Conservation (phyloP, 148 eudicot species). For the Camellia sinensis region DNA sequence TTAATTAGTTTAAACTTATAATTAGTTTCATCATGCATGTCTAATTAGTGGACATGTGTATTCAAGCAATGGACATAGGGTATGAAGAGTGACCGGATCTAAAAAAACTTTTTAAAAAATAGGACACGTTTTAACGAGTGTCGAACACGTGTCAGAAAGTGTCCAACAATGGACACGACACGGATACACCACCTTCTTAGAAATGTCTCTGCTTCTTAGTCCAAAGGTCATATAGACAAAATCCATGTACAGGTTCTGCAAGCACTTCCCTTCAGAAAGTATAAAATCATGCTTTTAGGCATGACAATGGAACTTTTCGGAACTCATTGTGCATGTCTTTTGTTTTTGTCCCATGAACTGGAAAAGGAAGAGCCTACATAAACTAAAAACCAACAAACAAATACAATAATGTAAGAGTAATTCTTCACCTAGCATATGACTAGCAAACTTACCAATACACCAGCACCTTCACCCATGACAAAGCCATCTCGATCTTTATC, state of each 20-base stretch:
- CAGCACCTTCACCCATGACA: slow-evolving; percentile 98
- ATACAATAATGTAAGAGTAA: background rate
- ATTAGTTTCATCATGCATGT: no score
- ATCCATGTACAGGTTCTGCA: background rate
- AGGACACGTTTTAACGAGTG: no score
- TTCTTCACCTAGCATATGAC: slow-evolving; percentile 7
- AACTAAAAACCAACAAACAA: background rate
- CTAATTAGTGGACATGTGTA: no score
- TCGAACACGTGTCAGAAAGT: no score
- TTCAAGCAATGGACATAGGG: no score
- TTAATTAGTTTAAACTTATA: no score
- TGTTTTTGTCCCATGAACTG: background rate
- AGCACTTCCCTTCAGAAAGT: background rate
- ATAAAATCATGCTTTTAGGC: slow-evolving; percentile 1
- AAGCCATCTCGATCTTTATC: slow-evolving; percentile 93
- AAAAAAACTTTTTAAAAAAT: no score
- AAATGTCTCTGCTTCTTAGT: no score
- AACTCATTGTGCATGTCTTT: background rate
- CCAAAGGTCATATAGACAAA: background rate
- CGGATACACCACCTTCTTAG: no score
- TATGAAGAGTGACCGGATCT: no score
- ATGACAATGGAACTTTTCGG: background rate
- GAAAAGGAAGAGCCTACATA: background rate
- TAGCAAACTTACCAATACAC: slow-evolving; percentile 63
- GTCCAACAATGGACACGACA: no score